These are phyloP conservation scores for Trypanosoma mega DNA, from an alignment of 208 protist species.

Conservation along the genomic window DNA sequence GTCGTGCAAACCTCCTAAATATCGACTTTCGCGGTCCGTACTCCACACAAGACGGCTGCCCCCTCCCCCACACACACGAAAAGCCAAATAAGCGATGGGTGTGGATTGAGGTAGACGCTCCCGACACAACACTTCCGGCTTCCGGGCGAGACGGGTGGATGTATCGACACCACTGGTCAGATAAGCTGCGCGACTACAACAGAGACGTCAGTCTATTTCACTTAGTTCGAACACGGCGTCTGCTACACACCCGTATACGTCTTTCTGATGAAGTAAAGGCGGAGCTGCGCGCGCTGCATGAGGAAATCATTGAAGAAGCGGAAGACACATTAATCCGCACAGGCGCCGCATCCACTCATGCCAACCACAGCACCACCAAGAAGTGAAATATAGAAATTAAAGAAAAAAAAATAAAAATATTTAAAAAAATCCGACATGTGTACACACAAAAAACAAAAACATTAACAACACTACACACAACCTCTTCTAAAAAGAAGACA, in stretches of 20 bases:
- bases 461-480: not conserved
- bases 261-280: not conserved
- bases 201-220: conserved; percentile 1
- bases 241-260: conserved; percentile 1
- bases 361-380: not conserved
- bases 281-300: not conserved
- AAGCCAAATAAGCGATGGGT: not conserved
- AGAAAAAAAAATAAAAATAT: not conserved
- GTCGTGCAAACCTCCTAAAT: not conserved
- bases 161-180: not conserved
- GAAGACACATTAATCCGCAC: not conserved
- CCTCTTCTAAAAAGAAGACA: not conserved
- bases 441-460: not conserved
- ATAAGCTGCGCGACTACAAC: not conserved
- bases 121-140: not conserved
- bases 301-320: not conserved
- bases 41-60: not conserved
- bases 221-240: conserved; percentile 9
- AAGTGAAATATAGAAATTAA: not conserved
- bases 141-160: not conserved
- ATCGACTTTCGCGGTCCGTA: not conserved
- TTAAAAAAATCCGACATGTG: not conserved
- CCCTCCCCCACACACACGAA: not conserved
- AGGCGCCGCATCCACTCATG: not conserved
- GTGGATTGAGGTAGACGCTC: not conserved